Conservation (phyloP, 1,284 basidiomycete genomes). For the Melanopsichium pennsylvanicum region DNA sequence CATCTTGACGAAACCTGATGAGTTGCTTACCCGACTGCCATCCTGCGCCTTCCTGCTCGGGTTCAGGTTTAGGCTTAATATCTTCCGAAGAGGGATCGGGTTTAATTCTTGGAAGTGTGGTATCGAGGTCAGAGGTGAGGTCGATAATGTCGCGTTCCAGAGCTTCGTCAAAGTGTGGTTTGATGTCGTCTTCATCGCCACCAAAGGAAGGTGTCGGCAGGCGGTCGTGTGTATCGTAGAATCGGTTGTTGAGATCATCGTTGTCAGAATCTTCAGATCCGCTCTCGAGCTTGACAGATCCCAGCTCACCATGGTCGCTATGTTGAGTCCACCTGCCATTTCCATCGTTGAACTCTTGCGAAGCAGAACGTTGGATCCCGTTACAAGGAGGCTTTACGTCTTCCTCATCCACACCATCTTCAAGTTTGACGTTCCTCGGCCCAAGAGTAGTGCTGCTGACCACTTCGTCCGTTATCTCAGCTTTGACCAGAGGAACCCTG, state of each 20-base stretch:
- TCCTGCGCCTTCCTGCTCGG: constrained; percentile 7
- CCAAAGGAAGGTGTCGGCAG: background rate
- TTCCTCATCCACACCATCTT: constrained; percentile 27
- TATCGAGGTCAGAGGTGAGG: constrained; percentile 8
- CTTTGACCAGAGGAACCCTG: constrained; percentile 8
- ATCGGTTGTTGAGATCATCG: constrained; percentile 10
- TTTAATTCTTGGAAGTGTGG: too few relatives aligned
- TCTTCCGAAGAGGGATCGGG: constrained; percentile 2
- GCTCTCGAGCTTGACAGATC: background rate
- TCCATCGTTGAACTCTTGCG: constrained; percentile 3
- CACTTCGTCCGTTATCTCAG: background rate
- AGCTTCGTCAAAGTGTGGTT: constrained; percentile 26
- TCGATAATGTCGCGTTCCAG: constrained; percentile 23
- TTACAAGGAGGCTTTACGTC: constrained; percentile 27
- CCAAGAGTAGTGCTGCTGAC: background rate
- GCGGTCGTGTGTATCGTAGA: constrained; percentile 7
- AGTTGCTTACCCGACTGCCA: constrained; percentile 44
- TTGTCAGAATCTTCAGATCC: constrained; percentile 9
- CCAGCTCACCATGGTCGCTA: background rate
- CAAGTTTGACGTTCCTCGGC: constrained; percentile 39
- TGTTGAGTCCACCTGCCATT: constrained; percentile 10
- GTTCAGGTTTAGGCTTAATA: constrained; percentile 10
- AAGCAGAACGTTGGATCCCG: constrained; percentile 18
- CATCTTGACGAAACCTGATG: constrained; percentile 42
- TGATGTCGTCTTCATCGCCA: constrained; percentile 8